Conservation (phyloP, 2,329 filamentous ascomycete genomes). For the Ceratocystis cacaofunesta region DNA sequence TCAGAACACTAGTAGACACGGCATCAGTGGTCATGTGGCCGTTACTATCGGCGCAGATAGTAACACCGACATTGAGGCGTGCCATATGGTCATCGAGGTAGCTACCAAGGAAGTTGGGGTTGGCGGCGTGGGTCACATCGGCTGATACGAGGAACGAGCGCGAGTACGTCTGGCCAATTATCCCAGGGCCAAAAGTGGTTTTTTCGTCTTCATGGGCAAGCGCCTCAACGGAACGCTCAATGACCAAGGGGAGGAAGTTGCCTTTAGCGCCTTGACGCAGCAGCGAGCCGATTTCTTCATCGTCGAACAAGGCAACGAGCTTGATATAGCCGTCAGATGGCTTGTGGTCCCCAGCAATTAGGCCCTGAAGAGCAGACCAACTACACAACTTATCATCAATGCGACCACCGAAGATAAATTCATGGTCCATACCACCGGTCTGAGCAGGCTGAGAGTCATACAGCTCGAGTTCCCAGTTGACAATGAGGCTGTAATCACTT, state of each 20-base stretch:
- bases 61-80: conserved; percentile 73
- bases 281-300: conserved; percentile 88
- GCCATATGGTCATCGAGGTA: conserved; percentile 82
- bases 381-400: conserved; percentile 98
- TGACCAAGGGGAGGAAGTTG: conserved; percentile 70
- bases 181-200: conserved; percentile 37
- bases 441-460: conserved; percentile 80
- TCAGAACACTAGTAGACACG: conserved; percentile 66
- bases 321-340: conserved; percentile 58
- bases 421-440: conserved; percentile 70
- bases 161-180: conserved; percentile 71
- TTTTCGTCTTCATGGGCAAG: conserved; percentile 34
- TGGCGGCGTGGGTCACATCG: conserved; percentile 85
- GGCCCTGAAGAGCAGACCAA: conserved; percentile 73
- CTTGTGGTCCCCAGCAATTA: conserved; percentile 50
- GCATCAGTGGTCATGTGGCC: conserved; percentile 94
- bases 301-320: conserved; percentile 85
- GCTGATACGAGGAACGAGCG: conserved; percentile 85
- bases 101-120: conserved; percentile 76
- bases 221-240: conserved; percentile 68
- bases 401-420: conserved; percentile 87
- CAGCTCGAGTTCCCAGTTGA: conserved; percentile 95
- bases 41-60: conserved; percentile 68
- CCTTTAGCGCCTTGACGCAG: conserved; percentile 78
- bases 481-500: conserved; percentile 49